Evolutionary conservation across 352 stramenopile genomes (phyloP).

Genomic region (Thraustochytrium striatum): DNA sequence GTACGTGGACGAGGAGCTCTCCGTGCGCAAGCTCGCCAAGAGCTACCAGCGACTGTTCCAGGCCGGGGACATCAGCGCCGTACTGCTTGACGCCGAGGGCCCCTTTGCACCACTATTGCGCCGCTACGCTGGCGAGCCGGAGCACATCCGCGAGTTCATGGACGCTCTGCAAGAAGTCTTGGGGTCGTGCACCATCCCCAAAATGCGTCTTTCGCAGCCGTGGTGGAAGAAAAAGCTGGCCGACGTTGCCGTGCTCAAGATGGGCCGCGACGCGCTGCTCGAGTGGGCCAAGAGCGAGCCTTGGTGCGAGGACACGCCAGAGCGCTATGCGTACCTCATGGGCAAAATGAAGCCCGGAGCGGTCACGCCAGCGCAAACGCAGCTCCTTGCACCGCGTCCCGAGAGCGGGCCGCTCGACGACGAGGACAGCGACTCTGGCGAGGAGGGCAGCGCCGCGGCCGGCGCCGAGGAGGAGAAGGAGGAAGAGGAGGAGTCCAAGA

Average conservation of each 20-base stretch:
- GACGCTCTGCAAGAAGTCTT: not conserved
- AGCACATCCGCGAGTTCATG: constrained; percentile 7
- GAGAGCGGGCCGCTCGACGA: constrained; percentile 15
- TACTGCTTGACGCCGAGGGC: not conserved
- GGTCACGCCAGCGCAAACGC: constrained; percentile 16
- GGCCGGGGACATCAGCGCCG: not conserved
- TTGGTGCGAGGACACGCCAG: constrained; percentile 32
- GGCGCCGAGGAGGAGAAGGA: not conserved
- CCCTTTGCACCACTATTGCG: constrained; percentile 13
- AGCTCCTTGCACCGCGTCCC: not conserved
- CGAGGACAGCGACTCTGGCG: not conserved
- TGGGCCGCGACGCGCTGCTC: not conserved
- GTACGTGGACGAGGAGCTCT: constrained; percentile 23
- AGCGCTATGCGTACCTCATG: constrained; percentile 44
- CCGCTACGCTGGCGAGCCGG: not conserved
- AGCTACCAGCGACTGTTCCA: constrained; percentile 1
- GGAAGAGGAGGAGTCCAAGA: not conserved
- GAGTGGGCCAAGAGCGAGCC: constrained; percentile 17
- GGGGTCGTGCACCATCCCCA: constrained; percentile 8
- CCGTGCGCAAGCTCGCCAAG: not conserved
- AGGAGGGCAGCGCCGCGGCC: not conserved
- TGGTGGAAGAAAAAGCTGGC: constrained; percentile 41
- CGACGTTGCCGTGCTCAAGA: not conserved
- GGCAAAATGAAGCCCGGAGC: constrained; percentile 32
- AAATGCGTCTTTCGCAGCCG: constrained; percentile 20